A percentile compares a stretch with the other conserved stretches of the same genome.
phyloP scores from a whole-genome alignment of 768 basidiomycete genomes.

The Collybia sordida region DNA sequence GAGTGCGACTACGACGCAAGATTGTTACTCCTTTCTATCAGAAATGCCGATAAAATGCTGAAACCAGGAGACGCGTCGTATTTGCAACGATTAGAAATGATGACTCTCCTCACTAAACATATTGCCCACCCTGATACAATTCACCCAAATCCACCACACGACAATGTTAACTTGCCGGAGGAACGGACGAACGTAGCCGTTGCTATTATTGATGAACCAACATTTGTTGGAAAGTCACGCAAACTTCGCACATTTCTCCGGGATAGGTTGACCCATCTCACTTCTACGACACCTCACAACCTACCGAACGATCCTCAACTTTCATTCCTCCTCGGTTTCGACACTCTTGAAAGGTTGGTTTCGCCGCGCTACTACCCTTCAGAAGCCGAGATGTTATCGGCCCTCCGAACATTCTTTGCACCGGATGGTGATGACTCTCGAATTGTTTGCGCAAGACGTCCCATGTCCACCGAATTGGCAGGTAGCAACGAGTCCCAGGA shows the following conservation, averaged over 20 bases:
- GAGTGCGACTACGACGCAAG: slow-evolving; percentile 61
- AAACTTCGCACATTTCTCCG: slow-evolving; percentile 53
- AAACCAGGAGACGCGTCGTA: slow-evolving; percentile 72
- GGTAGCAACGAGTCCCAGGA: slow-evolving; percentile 6
- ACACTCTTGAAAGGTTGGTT: slow-evolving; percentile 83
- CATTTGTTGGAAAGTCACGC: slow-evolving; percentile 80
- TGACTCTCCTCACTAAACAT: slow-evolving; percentile 62
- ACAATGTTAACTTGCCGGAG: slow-evolving; percentile 1
- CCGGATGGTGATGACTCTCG: slow-evolving; percentile 48
- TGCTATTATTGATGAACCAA: slow-evolving; percentile 83
- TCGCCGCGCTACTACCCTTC: slow-evolving; percentile 73
- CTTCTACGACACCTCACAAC: slow-evolving; percentile 7
- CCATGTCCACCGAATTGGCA: slow-evolving; percentile 5
- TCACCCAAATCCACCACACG: background rate
- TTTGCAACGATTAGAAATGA: slow-evolving; percentile 86
- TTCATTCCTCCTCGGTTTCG: slow-evolving; percentile 77
- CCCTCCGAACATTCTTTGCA: slow-evolving; percentile 58
- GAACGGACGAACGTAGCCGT: slow-evolving; percentile 60
- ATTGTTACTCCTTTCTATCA: slow-evolving; percentile 78
- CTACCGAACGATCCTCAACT: slow-evolving; percentile 36
- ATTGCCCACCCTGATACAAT: slow-evolving; percentile 20
- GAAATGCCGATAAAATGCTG: slow-evolving; percentile 83
- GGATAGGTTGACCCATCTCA: slow-evolving; percentile 26
- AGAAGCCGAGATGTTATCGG: slow-evolving; percentile 49
- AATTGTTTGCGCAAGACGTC: slow-evolving; percentile 59